Evolutionary conservation across 1,284 basidiomycete genomes (phyloP).

Genomic region (Xerocomus cyaneibrunnescens): DNA sequence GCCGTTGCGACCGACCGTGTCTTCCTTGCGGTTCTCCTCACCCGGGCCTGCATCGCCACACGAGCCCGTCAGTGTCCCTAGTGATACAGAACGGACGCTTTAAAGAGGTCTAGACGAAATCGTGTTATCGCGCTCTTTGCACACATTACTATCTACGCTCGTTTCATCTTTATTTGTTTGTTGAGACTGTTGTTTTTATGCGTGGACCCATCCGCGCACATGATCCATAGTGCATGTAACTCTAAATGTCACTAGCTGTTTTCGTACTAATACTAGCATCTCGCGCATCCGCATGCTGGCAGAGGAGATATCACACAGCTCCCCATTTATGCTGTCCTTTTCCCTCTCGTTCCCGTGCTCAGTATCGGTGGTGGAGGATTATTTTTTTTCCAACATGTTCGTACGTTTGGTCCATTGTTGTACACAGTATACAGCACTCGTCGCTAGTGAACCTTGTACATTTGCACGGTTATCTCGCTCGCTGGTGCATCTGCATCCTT

Average conservation of each 20-base stretch:
- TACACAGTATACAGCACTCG: constrained; percentile 31
- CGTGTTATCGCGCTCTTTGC: not conserved
- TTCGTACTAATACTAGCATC: constrained; percentile 3
- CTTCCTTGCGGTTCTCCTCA: constrained; percentile 16
- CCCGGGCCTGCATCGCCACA: not conserved
- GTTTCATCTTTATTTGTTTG: not conserved
- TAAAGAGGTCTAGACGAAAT: not conserved
- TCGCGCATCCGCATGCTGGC: not conserved
- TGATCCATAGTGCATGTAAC: constrained; percentile 14
- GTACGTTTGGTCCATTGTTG: not conserved
- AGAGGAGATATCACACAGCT: no score
- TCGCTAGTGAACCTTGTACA: constrained; percentile 71
- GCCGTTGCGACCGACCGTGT: constrained; percentile 3
- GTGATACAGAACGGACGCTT: constrained; percentile 6
- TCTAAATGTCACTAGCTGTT: constrained; percentile 6
- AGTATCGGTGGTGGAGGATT: no score
- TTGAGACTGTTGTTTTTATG: not conserved
- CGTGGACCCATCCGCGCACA: constrained; percentile 5
- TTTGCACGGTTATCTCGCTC: constrained; percentile 60
- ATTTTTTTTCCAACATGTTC: no score
- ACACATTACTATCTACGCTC: not conserved
- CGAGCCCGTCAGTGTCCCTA: not conserved
- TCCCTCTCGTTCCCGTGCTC: no score
- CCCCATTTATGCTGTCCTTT: no score
- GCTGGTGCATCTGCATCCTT: constrained; percentile 31